Evolutionary conservation across 306 rosid genomes (phyloP), one percentile per base, ranked within the genome.

Genomic region (Arachis stenosperma): DNA sequence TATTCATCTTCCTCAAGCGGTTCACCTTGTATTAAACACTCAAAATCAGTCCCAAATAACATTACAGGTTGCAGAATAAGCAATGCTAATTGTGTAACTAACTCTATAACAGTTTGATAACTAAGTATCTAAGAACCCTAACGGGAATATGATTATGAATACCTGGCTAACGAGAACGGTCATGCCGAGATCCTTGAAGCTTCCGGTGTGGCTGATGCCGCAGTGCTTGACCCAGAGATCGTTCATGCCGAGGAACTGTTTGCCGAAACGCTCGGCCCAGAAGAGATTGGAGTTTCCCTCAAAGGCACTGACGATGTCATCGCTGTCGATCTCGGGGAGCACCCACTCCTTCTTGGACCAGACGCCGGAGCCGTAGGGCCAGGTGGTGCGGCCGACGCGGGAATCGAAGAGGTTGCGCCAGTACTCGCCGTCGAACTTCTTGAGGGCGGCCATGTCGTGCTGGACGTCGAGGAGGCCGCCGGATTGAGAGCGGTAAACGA

Each of bases 271-370:
- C 81, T 92, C 96, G 0, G 96, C 98, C 98, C 93, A 92, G 78
- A 89, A 92, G 15, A 92, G 92, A 41, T 92, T 92, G 6, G 96
- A 86, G 61, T 92, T 89, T 0, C 98, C 98, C 13, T 92, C 96
- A 40, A 92, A 92, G 5, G 96, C 97, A 37, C 82, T 76, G 4
- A 92, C 81, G 60, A 92, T 92, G 22, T 89, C 93, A 53, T 88
- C 93, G 56, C 74, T 15, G 61, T 86, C 89, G 57, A 92, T 89
- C 88, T 89, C 93, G 0, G 96, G 97, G 2, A 88, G 50, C 7
- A 92, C 97, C 96, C 96, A 92, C 47, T 92, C 97, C 47, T 92
- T 92, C 77, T 90, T 92, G 75, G 88, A 83, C 98, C 96, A 92
- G 29, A 92, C 98, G 3, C 96, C 93, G 3, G 96, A 92, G 5